phyloP scores from a whole-genome alignment of 257 asterid species.

The Verbena officinalis region DNA sequence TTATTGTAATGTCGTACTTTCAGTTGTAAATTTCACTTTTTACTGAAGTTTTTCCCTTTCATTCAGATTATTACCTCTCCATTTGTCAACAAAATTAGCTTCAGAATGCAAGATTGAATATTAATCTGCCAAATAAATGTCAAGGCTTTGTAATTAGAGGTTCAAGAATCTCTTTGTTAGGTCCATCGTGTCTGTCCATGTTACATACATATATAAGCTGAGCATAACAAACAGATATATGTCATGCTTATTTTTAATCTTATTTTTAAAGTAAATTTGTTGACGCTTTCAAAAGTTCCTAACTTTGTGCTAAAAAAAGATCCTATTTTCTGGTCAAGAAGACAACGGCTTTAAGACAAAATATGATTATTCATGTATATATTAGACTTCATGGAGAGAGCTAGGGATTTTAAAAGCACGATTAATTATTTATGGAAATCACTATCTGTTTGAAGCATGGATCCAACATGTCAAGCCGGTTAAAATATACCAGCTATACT shows the following conservation, averaged over 20 bases:
- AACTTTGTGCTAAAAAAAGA: not conserved
- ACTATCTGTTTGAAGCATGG: not conserved
- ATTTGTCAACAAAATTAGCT: no score
- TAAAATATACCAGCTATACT: not conserved
- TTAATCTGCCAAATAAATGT: no score
- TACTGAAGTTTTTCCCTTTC: no score
- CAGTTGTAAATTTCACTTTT: no score
- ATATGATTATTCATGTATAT: not conserved
- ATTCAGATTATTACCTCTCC: no score
- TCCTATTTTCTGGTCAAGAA: constrained; percentile 3
- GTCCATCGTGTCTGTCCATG: no score
- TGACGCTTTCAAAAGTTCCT: not conserved
- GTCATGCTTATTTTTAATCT: not conserved
- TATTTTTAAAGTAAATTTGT: not conserved
- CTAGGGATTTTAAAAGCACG: no score
- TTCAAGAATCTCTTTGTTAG: no score
- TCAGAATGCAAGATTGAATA: no score
- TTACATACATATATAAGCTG: not conserved
- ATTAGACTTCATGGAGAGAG: not conserved
- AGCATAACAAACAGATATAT: not conserved
- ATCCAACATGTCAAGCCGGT: not conserved
- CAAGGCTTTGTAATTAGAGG: no score
- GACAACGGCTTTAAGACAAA: constrained; percentile 23
- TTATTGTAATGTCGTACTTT: no score
- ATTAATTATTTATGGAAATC: not conserved